These are phyloP conservation scores for Blastocystis sp. DNA, from an alignment of 352 stramenopile genomes.

Conservation along the genomic window DNA sequence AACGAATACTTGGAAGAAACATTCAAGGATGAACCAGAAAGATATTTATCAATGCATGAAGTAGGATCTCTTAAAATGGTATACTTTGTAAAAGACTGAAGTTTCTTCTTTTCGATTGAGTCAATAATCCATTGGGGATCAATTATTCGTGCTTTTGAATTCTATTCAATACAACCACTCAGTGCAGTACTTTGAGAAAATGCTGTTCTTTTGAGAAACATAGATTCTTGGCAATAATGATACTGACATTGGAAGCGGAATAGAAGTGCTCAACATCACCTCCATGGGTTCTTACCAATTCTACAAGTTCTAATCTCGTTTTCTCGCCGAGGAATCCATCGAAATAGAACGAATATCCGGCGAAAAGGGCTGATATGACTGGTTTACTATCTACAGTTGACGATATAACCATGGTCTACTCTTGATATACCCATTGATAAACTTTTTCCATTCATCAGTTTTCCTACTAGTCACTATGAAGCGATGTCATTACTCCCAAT, in stretches of 20 bases:
- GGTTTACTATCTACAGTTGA: slow-evolving; percentile 16
- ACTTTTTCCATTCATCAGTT: neutral
- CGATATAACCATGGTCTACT: neutral
- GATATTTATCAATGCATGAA: slow-evolving; percentile 10
- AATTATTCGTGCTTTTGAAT: neutral
- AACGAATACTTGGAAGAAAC: neutral
- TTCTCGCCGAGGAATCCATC: slow-evolving; percentile 35
- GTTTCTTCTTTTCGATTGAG: slow-evolving; percentile 24
- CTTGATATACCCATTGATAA: neutral
- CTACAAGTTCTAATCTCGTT: slow-evolving; percentile 30
- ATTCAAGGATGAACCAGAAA: neutral
- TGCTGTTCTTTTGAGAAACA: slow-evolving; percentile 17
- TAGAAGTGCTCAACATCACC: slow-evolving; percentile 47
- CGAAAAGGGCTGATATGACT: neutral
- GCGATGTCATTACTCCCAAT: neutral
- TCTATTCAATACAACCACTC: neutral
- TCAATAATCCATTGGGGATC: slow-evolving; percentile 36
- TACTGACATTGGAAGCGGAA: neutral
- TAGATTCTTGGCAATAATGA: slow-evolving; percentile 34
- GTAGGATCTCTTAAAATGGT: neutral
- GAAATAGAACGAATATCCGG: slow-evolving; percentile 46
- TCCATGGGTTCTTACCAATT: slow-evolving; percentile 24
- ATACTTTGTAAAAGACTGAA: slow-evolving; percentile 21
- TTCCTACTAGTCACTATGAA: neutral
- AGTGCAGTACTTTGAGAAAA: neutral